These are phyloP conservation scores for Lojkania enalia DNA, from an alignment of 2,329 filamentous ascomycete genomes.

Conservation along the genomic window DNA sequence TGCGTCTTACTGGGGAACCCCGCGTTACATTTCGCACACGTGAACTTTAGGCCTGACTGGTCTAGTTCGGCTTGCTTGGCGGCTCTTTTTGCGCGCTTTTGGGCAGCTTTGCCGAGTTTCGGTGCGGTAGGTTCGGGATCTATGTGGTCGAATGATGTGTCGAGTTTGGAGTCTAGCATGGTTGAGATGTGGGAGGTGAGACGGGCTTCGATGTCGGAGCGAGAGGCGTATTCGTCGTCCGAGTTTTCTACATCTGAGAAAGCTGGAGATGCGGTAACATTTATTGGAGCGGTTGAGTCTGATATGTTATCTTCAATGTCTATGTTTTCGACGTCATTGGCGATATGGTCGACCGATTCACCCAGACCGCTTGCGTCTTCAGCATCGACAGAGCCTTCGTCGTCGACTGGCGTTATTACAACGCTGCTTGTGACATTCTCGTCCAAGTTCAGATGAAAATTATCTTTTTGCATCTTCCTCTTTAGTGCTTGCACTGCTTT, in stretches of 20 bases:
- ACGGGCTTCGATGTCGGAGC: conserved; percentile 41
- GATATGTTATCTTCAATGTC: conserved; percentile 28
- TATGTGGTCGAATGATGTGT: conserved; percentile 5
- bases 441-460: conserved; percentile 60
- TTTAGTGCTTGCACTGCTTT: conserved; percentile 82
- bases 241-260: conserved; percentile 13
- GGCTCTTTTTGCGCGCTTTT: conserved; percentile 52
- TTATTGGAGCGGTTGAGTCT: not conserved
- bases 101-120: conserved; percentile 53
- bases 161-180: conserved; percentile 5
- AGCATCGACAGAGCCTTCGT: conserved; percentile 14
- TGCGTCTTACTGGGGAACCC: conserved; percentile 74
- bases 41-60: conserved; percentile 53
- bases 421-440: conserved; percentile 40
- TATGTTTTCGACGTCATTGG: conserved; percentile 39
- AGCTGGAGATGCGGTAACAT: not conserved
- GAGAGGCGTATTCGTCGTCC: conserved; percentile 44
- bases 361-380: conserved; percentile 3
- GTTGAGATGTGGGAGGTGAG: conserved; percentile 18
- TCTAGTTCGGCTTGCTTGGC: conserved; percentile 45
- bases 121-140: too few species aligned
- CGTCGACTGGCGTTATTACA: conserved; percentile 37
- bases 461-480: conserved; percentile 81
- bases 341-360: conserved; percentile 4
- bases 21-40: conserved; percentile 78